Conservation (phyloP, 495 filamentous ascomycete species). For the Xylaria telfairii region DNA sequence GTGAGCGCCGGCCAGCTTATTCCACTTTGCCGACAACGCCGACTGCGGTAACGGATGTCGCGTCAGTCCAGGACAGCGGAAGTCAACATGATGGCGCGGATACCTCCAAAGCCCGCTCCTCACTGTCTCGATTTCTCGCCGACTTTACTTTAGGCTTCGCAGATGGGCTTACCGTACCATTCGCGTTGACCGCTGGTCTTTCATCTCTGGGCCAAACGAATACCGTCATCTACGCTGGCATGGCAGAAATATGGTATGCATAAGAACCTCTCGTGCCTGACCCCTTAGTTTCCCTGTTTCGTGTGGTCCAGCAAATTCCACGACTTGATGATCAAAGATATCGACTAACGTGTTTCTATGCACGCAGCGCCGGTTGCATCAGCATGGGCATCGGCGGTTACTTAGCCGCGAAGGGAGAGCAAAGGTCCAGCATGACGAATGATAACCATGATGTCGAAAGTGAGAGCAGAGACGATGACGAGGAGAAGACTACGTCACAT, state of each 20-base stretch:
- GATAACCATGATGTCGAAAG: slow-evolving; percentile 10
- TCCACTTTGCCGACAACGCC: slow-evolving; percentile 27
- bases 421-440: slow-evolving; percentile 34
- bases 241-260: slow-evolving; percentile 65
- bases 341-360: not conserved
- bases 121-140: slow-evolving; percentile 42
- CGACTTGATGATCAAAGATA: not conserved
- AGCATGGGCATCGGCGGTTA: slow-evolving; percentile 76
- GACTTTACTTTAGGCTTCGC: slow-evolving; percentile 62
- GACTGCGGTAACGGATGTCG: not conserved
- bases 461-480: slow-evolving; percentile 2
- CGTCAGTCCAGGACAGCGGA: not conserved
- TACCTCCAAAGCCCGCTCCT: not conserved
- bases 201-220: slow-evolving; percentile 65
- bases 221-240: slow-evolving; percentile 71
- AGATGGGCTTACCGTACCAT: slow-evolving; percentile 70
- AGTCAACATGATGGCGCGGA: slow-evolving; percentile 16
- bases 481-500: slow-evolving; percentile 5
- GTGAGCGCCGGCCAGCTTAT: slow-evolving; percentile 25
- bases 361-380: slow-evolving; percentile 59
- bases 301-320: not conserved
- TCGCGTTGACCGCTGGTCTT: slow-evolving; percentile 68
- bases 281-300: not conserved
- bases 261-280: not conserved
- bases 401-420: slow-evolving; percentile 73